phyloP scores from a whole-genome alignment of 305 asterid genomes.

The Ilex paraguariensis region DNA sequence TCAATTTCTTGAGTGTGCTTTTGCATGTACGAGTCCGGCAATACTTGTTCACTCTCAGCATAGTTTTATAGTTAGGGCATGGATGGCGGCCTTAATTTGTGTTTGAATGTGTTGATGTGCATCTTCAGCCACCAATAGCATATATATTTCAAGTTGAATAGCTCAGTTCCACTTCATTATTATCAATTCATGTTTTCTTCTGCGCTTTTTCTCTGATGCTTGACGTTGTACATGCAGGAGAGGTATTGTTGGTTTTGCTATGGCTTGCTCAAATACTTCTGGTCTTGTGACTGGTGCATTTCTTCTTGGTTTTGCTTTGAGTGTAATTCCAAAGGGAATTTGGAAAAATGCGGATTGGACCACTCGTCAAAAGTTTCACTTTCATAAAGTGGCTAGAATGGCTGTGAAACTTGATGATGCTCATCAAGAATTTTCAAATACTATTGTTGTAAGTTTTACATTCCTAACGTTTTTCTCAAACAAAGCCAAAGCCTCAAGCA shows the following conservation, averaged over 20 bases:
- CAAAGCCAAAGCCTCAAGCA: too few relatives aligned
- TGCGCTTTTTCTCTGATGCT: constrained; percentile 4
- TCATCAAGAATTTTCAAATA: constrained; percentile 65
- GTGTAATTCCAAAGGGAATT: constrained; percentile 64
- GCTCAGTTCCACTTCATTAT: not conserved
- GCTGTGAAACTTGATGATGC: constrained; percentile 75
- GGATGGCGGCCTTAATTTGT: too few relatives aligned
- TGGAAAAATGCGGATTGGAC: constrained; percentile 77
- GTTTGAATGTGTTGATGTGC: not conserved
- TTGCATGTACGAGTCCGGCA: too few relatives aligned
- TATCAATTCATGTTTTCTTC: constrained; percentile 5
- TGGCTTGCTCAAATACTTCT: constrained; percentile 84
- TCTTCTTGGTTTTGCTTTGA: constrained; percentile 75
- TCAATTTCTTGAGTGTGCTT: too few relatives aligned
- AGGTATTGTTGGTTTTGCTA: constrained; percentile 70
- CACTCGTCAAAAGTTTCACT: constrained; percentile 52
- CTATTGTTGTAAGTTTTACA: constrained; percentile 55
- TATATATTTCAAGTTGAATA: not conserved
- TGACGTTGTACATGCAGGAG: constrained; percentile 39
- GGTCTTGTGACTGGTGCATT: constrained; percentile 81
- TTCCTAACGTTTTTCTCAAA: too few relatives aligned
- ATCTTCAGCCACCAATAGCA: not conserved
- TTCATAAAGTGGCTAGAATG: constrained; percentile 68
- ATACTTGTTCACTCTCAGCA: too few relatives aligned
- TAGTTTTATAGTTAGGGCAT: too few relatives aligned